Percentiles rank a stretch among this genome's conserved stretches.
phyloP scores from a whole-genome alignment of 441 rosid genomes.

The Jatropha podagrica region DNA sequence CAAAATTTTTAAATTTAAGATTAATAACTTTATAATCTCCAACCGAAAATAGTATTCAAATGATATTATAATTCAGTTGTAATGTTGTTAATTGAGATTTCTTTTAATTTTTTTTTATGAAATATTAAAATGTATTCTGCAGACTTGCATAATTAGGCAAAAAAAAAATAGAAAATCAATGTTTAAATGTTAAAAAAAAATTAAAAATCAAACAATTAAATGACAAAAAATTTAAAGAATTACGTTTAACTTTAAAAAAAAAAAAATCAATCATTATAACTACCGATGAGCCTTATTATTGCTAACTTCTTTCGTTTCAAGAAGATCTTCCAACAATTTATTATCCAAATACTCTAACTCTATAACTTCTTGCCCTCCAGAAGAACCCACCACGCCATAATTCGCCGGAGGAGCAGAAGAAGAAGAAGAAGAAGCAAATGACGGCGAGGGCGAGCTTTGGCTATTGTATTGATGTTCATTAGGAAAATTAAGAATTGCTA shows the following conservation, averaged over 20 bases:
- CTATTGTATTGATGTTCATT: constrained; percentile 46
- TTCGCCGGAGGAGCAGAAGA: background rate
- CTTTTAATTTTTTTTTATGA: no score
- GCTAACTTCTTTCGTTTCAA: constrained; percentile 28
- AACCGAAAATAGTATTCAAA: no score
- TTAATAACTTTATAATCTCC: no score
- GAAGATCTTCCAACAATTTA: constrained; percentile 71
- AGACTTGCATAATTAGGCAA: no score
- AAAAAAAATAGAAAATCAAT: background rate
- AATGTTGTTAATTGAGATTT: no score
- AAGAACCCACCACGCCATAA: constrained; percentile 14
- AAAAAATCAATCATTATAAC: background rate
- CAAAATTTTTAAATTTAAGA: no score
- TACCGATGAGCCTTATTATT: background rate
- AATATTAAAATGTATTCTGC: no score
- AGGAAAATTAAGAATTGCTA: constrained; percentile 77
- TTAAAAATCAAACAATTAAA: background rate
- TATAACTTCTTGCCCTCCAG: constrained; percentile 39
- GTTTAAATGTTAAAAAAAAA: background rate
- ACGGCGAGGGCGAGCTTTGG: constrained; percentile 8
- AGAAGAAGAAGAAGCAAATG: constrained; percentile 20
- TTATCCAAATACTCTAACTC: constrained; percentile 79
- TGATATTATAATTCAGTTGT: no score
- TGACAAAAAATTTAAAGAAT: constrained; percentile 9
- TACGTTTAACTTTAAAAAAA: background rate